Base-by-base conservation (phyloP, 2,329 filamentous ascomycete species). In the Fusarium beomiforme region DNA sequence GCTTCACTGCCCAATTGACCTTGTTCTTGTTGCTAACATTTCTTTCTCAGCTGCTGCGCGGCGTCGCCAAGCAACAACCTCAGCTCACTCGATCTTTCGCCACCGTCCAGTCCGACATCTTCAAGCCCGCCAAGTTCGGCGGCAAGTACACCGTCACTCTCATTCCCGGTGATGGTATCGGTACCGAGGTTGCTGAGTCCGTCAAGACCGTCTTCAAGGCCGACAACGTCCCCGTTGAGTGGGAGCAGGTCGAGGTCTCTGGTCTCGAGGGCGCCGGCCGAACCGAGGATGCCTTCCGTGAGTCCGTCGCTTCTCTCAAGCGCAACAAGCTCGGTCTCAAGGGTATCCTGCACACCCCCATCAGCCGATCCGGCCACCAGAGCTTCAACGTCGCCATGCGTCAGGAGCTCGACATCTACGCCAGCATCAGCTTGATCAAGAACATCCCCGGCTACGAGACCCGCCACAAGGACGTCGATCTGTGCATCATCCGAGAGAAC, bases 121-220 rank as follows among this genome's bases (percentile, higher is more conserved):
- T 98, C 90, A 97, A 98, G 90, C 95, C 95, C 78, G 94, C 95
- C 86, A 96, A 98, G 89, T 98, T 95, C 84, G 96, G 96, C 83
- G 94, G 95, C 86, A 99, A 98, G 88, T 99, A 98, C 89, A 99
- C 96, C 39, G 95, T 98, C 78, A 98, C 95, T 73, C 89, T 99
- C 80, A 98, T 99, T 82, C 96, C 96, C 83, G 96, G 95, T 90
- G 96, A 99, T 80, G 96, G 96, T 87, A 97, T 99, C 82, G 96
- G 96, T 83, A 93, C 94, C 83, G 96, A 99, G 86, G 95, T 98
- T 70, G 94, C 95, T 78, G 95, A 98, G 86, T 96, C 94, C 72
- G 95, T 99, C 83, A 97, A 98, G 91, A 97, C 95, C 76, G 92
- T 99, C 84, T 98, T 98, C 92, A 98, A 98, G 90, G 95, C 95